Conservation (phyloP, 1,139 yeast species). For the Suhomyces guaymorum region DNA sequence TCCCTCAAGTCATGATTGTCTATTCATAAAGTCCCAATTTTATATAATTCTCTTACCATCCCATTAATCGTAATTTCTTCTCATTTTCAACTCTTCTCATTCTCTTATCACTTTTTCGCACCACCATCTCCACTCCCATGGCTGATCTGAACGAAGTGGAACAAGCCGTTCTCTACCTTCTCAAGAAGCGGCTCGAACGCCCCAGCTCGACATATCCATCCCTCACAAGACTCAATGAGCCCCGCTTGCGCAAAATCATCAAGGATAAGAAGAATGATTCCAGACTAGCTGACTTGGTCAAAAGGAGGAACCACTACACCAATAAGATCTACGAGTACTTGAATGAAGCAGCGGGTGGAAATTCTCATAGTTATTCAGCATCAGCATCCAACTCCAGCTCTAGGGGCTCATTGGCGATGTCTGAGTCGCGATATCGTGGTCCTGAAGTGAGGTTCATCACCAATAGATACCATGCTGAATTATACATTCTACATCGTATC, state of each 20-base stretch:
- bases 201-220: conserved; percentile 9
- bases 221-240: conserved; percentile 10
- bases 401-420: too few relatives aligned
- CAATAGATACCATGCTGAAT: conserved; percentile 24
- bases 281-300: conserved; percentile 14
- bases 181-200: conserved; percentile 10
- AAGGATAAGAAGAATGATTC: conserved; percentile 13
- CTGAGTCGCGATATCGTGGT: conserved; percentile 1
- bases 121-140: conserved; percentile 2
- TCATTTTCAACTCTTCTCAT: neutral
- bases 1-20: too few relatives aligned
- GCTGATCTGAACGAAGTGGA: conserved; percentile 12
- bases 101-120: too few relatives aligned
- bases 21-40: too few relatives aligned
- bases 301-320: conserved; percentile 18
- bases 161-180: conserved; percentile 14
- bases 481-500: conserved; percentile 16
- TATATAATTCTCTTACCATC: too few relatives aligned
- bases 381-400: too few relatives aligned
- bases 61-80: too few relatives aligned
- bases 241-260: conserved; percentile 5
- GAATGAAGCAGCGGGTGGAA: conserved; percentile 10
- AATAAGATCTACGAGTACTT: conserved; percentile 16
- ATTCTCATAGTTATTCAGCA: too few relatives aligned
- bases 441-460: conserved; percentile 23